These are phyloP conservation scores for Hemileccinum rubropunctum DNA, from an alignment of 768 basidiomycete species.

Conservation along the genomic window DNA sequence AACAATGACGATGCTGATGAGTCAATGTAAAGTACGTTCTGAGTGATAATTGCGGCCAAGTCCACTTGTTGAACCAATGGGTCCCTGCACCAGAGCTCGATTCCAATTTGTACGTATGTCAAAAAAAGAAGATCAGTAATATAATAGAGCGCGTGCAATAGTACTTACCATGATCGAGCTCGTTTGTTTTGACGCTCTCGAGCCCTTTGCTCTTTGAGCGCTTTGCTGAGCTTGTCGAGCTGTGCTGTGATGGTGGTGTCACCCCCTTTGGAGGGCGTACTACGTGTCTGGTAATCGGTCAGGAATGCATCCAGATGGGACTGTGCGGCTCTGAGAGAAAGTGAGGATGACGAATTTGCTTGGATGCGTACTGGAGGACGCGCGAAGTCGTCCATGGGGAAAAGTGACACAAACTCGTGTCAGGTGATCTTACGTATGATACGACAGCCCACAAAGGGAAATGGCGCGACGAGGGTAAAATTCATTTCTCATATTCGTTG, in stretches of 20 bases:
- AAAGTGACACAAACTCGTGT: background rate
- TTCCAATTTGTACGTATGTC: constrained; percentile 6
- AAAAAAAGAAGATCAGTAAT: background rate
- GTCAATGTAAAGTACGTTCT: no score
- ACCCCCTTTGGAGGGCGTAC: constrained; percentile 46
- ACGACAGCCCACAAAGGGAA: background rate
- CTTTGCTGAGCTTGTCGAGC: constrained; percentile 52
- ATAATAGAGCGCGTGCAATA: background rate
- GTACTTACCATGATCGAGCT: no score
- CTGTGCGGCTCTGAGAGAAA: constrained; percentile 42
- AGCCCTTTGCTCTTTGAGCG: constrained; percentile 47
- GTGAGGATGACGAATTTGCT: constrained; percentile 31
- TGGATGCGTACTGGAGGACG: constrained; percentile 49
- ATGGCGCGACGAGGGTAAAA: constrained; percentile 11
- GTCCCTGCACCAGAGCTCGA: no score
- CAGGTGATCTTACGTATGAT: constrained; percentile 11
- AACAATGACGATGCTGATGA: no score
- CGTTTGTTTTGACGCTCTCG: constrained; percentile 17
- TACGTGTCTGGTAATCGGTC: constrained; percentile 46
- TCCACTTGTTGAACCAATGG: no score
- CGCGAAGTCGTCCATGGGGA: constrained; percentile 45
- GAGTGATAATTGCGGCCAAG: no score
- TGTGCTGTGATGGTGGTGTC: constrained; percentile 58
- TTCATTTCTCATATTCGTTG: no score
- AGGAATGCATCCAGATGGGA: constrained; percentile 46